Evolutionary conservation across 148 eudicot genomes (phyloP), one percentile per base, ranked within the genome.

Genomic region (Camellia granthamiana): DNA sequence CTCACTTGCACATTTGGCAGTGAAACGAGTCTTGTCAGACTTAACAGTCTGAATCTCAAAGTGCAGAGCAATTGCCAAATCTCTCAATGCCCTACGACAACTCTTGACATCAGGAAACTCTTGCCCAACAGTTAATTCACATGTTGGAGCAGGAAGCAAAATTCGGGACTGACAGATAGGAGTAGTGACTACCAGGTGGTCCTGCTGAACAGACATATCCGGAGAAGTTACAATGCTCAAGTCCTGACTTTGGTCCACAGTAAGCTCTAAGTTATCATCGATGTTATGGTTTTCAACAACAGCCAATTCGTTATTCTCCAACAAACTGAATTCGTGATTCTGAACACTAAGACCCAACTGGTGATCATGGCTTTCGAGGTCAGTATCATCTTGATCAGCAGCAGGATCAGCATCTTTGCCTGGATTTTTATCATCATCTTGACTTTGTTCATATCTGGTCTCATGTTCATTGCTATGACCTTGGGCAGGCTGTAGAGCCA

Each of bases 21-120:
- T 92, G 80, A 92, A 92, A 47, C 94, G 92, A 18, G 89, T 92
- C 74, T 91, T 87, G 78, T 92, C 97, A 16, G 97, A 92, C 71
- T 92, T 91, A 21, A 92, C 88, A 2, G 92, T 92, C 69, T 88
- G 91, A 52, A 91, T 88, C 85, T 92, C 94, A 82, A 90, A 92
- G 69, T 90, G 97, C 78, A 85, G 87, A 78, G 97, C 91, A 42
- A 92, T 92, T 9, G 97, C 92, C 23, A 84, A 76, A 55, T 92
- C 88, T 80, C 91, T 84, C 65, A 89, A 77, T 61, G 89, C 92
- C 84, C 92, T 89, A 7, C 93, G 86, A 69, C 93, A 90, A 69
- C 92, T 89, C 79, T 87, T 78, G 49, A 90, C 94, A 85, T 92
- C 92, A 18, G 93, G 80, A 76, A 92, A 90, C 74, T 89, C 93